A percentile compares a stretch with the other conserved stretches of the same genome.
Conservation (phyloP, 495 filamentous ascomycete genomes). For the Annulohypoxylon moriforme region DNA sequence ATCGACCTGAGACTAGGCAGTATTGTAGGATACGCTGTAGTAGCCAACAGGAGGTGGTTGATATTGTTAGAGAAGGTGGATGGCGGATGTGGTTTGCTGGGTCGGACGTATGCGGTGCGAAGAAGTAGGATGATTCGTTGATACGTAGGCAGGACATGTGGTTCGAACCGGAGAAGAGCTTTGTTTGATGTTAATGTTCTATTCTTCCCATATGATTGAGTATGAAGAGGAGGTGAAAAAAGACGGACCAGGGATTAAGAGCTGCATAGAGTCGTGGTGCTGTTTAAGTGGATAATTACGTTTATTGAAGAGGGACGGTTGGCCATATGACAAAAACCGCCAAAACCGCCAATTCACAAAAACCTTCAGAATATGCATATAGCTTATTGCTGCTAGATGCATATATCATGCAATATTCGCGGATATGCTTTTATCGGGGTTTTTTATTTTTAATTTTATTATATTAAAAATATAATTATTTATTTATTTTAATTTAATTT, state of each 20-base stretch:
- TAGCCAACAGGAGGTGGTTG: constrained; percentile 37
- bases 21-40: constrained; percentile 30
- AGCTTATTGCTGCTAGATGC: no score
- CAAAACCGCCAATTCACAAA: no score
- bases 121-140: constrained; percentile 30
- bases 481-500: no score
- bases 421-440: no score
- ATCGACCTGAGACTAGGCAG: constrained; percentile 11
- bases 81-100: constrained; percentile 22
- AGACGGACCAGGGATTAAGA: constrained; percentile 18
- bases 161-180: constrained; percentile 34
- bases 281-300: constrained; percentile 43
- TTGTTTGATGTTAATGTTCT: constrained; percentile 22
- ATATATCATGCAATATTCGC: no score
- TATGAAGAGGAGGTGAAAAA: constrained; percentile 24
- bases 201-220: constrained; percentile 14
- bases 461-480: no score
- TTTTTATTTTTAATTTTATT: no score
- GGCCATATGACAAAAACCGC: no score
- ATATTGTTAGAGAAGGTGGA: constrained; percentile 21
- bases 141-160: constrained; percentile 32
- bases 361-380: no score
- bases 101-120: constrained; percentile 13
- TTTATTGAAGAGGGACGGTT: constrained; percentile 5
- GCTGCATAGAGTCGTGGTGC: constrained; percentile 47